These are phyloP conservation scores for Herpetomonas tarakana DNA, from an alignment of 208 protist species.

Conservation along the genomic window DNA sequence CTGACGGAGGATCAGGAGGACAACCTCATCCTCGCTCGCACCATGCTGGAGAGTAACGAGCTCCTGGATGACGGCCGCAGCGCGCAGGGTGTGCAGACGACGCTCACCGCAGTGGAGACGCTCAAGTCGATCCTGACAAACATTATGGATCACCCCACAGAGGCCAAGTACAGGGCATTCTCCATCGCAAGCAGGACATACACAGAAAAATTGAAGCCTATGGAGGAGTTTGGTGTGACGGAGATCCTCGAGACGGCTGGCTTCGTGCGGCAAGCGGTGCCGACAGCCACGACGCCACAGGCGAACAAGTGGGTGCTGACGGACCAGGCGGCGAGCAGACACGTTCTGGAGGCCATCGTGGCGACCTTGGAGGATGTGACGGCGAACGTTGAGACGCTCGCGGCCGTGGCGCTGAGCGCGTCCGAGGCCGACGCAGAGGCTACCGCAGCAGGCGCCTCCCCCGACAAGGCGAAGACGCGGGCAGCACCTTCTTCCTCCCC, in stretches of 20 bases:
- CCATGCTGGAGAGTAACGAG: conserved; percentile 74
- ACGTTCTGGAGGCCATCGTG: conserved; percentile 42
- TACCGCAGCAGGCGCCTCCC: background rate
- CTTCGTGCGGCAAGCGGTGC: conserved; percentile 35
- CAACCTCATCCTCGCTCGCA: conserved; percentile 41
- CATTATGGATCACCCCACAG: conserved; percentile 46
- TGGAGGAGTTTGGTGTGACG: conserved; percentile 57
- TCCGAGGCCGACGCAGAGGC: conserved; percentile 9
- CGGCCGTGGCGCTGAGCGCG: conserved; percentile 14
- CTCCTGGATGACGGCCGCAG: conserved; percentile 20
- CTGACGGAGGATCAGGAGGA: conserved; percentile 65
- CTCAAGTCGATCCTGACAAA: conserved; percentile 45
- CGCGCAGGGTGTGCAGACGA: conserved; percentile 32
- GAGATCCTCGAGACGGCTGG: conserved; percentile 60
- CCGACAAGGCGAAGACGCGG: no score
- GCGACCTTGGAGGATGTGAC: conserved; percentile 37
- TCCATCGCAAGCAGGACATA: conserved; percentile 61
- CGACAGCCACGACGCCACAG: background rate
- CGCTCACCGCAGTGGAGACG: conserved; percentile 32
- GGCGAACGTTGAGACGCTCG: conserved; percentile 26
- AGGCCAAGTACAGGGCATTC: conserved; percentile 53
- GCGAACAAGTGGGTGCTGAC: conserved; percentile 40
- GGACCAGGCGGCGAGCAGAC: conserved; percentile 44
- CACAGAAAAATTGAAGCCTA: conserved; percentile 45
- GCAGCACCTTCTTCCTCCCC: no score